Conservation (phyloP, 2,329 filamentous ascomycete genomes). For the Ascochyta rabiei region DNA sequence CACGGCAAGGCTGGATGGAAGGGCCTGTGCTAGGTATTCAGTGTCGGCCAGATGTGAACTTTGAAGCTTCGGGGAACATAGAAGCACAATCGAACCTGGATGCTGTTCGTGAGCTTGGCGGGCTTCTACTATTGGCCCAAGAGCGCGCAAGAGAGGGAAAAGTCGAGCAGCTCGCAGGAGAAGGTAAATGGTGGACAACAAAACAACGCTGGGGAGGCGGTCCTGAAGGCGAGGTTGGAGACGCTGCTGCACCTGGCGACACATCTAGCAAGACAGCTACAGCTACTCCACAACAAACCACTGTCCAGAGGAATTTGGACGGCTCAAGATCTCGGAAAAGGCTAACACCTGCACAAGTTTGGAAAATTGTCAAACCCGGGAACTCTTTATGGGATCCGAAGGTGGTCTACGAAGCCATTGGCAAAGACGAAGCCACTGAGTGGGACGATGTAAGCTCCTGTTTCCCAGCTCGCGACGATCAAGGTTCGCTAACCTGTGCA, state of each 20-base stretch:
- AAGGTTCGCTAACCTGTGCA: slow-evolving; percentile 1
- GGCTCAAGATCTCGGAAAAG: slow-evolving; percentile 47
- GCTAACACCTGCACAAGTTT: slow-evolving; percentile 56
- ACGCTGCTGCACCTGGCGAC: slow-evolving; percentile 35
- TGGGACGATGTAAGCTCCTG: slow-evolving; percentile 60
- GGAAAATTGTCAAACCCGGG: slow-evolving; percentile 59
- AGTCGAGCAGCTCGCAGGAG: slow-evolving; percentile 56
- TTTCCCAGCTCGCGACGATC: neutral
- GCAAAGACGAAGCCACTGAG: slow-evolving; percentile 54
- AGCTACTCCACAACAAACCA: slow-evolving; percentile 46
- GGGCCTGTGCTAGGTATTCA: slow-evolving; percentile 64
- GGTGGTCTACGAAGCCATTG: slow-evolving; percentile 62
- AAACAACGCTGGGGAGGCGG: slow-evolving; percentile 64
- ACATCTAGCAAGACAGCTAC: slow-evolving; percentile 33
- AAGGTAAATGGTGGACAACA: slow-evolving; percentile 66
- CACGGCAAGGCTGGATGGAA: slow-evolving; percentile 61
- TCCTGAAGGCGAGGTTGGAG: slow-evolving; percentile 52
- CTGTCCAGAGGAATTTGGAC: slow-evolving; percentile 26
- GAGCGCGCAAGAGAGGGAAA: slow-evolving; percentile 64
- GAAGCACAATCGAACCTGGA: slow-evolving; percentile 54
- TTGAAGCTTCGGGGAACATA: slow-evolving; percentile 49
- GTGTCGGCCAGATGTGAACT: slow-evolving; percentile 61
- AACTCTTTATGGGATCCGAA: slow-evolving; percentile 62
- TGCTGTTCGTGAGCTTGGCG: slow-evolving; percentile 62
- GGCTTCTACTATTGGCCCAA: slow-evolving; percentile 63